Evolutionary conservation across 306 rosid species (phyloP).

Genomic region (Phaseolus lunatus): DNA sequence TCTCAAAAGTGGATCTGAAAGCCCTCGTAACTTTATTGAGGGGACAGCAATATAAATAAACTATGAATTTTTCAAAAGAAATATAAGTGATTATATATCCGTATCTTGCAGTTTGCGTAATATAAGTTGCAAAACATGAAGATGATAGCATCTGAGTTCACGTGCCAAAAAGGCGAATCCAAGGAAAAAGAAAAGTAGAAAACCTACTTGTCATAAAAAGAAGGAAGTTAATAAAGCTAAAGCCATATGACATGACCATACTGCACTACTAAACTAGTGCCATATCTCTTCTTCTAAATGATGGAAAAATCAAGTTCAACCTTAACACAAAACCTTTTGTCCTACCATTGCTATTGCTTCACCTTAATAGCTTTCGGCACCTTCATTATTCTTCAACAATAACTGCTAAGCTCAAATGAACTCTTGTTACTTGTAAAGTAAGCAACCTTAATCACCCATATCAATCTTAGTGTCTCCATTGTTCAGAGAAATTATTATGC

Average conservation of each 20-base stretch:
- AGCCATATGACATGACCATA: neutral
- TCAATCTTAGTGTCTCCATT: too few relatives aligned
- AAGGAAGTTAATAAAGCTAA: constrained; percentile 12
- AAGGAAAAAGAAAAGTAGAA: constrained; percentile 26
- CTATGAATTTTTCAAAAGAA: neutral
- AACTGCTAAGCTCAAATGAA: neutral
- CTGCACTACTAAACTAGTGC: constrained; percentile 24
- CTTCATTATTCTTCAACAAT: neutral
- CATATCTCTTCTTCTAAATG: neutral
- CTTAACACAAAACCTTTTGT: neutral
- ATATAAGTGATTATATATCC: neutral
- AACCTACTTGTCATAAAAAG: neutral
- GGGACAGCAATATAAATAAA: neutral
- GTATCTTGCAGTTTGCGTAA: neutral
- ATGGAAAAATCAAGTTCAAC: neutral
- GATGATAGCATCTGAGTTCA: constrained; percentile 27
- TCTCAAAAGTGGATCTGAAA: neutral
- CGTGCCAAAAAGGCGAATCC: constrained; percentile 35
- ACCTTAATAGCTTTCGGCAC: neutral
- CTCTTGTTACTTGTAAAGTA: neutral
- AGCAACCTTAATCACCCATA: neutral
- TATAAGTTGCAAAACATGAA: constrained; percentile 12
- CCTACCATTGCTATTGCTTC: neutral
- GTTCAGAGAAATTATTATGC: too few relatives aligned
- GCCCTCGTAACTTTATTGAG: neutral